A percentile compares a stretch with the other conserved stretches of the same genome.
phyloP scores from a whole-genome alignment of 768 basidiomycete species.

The Trichaptum fuscoviolaceum region DNA sequence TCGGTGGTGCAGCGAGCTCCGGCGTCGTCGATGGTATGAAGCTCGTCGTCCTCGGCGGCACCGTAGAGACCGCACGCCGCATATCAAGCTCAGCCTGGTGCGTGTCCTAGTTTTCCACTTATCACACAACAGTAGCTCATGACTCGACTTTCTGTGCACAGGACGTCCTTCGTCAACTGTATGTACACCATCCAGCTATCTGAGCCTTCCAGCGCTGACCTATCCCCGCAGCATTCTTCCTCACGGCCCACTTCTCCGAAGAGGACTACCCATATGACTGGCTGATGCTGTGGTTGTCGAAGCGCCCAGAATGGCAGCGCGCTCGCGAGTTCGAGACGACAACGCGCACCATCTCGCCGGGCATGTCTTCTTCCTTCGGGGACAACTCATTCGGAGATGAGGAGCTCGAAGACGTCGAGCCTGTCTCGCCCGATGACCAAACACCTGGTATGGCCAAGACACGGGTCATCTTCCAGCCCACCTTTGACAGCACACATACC shows the following conservation, averaged over 20 bases:
- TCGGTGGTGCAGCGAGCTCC: constrained; percentile 66
- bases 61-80: constrained; percentile 79
- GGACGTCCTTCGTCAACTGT: constrained; percentile 88
- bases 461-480: constrained; percentile 84
- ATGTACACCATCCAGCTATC: constrained; percentile 27
- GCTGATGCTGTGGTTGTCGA: constrained; percentile 87
- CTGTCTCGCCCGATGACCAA: constrained; percentile 13
- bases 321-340: constrained; percentile 88
- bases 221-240: constrained; percentile 60
- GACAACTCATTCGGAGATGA: constrained; percentile 58
- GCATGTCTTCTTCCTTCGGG: constrained; percentile 41
- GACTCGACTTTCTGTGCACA: constrained; percentile 21
- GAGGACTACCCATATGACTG: constrained; percentile 90
- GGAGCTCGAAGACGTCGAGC: constrained; percentile 44
- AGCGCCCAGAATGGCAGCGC: constrained; percentile 83
- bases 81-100: constrained; percentile 82
- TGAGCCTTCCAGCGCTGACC: constrained; percentile 15
- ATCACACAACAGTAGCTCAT: constrained; percentile 14
- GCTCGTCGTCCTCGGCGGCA: constrained; percentile 83
- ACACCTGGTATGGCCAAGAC: constrained; percentile 62
- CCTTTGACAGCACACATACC: constrained; percentile 82
- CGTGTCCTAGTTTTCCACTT: constrained; percentile 17
- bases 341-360: constrained; percentile 63
- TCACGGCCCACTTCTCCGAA: constrained; percentile 86
- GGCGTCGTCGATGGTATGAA: constrained; percentile 87